Evolutionary conservation across 176 grass and related monocot species (phyloP).

Genomic region (Phragmites australis): DNA sequence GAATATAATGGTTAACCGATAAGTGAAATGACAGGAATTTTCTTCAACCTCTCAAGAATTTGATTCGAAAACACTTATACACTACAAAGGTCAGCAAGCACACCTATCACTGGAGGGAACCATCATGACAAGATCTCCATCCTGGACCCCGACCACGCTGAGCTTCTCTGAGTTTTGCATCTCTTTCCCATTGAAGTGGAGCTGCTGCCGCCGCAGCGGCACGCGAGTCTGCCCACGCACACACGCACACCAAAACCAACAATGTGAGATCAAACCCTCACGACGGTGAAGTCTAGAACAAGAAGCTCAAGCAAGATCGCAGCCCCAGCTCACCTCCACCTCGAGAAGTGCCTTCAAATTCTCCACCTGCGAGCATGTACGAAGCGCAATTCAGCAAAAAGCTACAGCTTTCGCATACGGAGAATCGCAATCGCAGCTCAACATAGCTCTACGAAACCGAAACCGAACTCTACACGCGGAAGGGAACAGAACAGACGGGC

Average conservation of each 20-base stretch:
- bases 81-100: not conserved
- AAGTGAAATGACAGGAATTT: not conserved
- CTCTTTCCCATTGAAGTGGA: constrained; percentile 92
- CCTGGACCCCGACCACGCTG: constrained; percentile 58
- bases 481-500: not conserved
- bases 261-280: constrained; percentile 46
- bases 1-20: not conserved
- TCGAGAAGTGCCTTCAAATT: constrained; percentile 96
- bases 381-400: constrained; percentile 10
- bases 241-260: constrained; percentile 21
- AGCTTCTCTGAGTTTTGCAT: constrained; percentile 73
- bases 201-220: constrained; percentile 60
- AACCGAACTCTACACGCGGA: not conserved
- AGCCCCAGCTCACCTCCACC: constrained; percentile 70
- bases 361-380: constrained; percentile 62
- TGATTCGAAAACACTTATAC: not conserved
- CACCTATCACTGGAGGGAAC: constrained; percentile 47
- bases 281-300: not conserved
- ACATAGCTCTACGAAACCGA: not conserved
- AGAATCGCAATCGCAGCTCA: not conserved
- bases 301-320: not conserved
- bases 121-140: constrained; percentile 91
- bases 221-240: constrained; percentile 61
- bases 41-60: not conserved
- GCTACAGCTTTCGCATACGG: not conserved